Evolutionary conservation across 352 stramenopile species (phyloP).

Genomic region (Pythium myriotylum): DNA sequence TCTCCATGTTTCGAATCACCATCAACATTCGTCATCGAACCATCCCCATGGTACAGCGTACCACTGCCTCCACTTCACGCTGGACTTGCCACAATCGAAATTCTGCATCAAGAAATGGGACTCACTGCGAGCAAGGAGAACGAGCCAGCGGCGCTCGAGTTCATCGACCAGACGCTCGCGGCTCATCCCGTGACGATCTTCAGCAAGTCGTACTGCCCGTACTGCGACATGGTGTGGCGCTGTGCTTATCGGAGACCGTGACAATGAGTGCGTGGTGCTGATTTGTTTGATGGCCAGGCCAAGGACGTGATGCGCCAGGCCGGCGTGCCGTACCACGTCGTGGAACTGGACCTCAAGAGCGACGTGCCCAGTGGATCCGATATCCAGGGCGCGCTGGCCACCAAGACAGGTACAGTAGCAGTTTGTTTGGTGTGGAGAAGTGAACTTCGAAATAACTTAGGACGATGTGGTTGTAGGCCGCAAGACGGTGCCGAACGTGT

Average conservation of each 20-base stretch:
- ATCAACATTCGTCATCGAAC: neutral
- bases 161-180: slow-evolving; percentile 52
- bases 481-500: slow-evolving; percentile 96
- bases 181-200: slow-evolving; percentile 78
- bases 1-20: neutral
- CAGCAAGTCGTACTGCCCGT: slow-evolving; percentile 95
- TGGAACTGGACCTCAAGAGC: slow-evolving; percentile 66
- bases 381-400: slow-evolving; percentile 87
- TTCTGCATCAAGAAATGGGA: slow-evolving; percentile 10
- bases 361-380: slow-evolving; percentile 67
- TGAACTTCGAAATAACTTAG: too few relatives aligned
- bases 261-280: neutral
- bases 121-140: slow-evolving; percentile 44
- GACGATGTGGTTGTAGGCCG: slow-evolving; percentile 64
- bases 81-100: neutral
- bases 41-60: neutral
- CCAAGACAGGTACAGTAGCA: slow-evolving; percentile 73
- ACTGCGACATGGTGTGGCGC: slow-evolving; percentile 71
- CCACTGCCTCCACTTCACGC: too few relatives aligned
- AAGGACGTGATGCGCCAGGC: slow-evolving; percentile 83
- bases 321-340: slow-evolving; percentile 55
- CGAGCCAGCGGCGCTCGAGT: slow-evolving; percentile 52
- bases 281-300: slow-evolving; percentile 63
- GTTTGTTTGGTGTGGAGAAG: too few relatives aligned
- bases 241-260: neutral